phyloP scores from a whole-genome alignment of 768 basidiomycete species.

The Naematelia encephala region DNA sequence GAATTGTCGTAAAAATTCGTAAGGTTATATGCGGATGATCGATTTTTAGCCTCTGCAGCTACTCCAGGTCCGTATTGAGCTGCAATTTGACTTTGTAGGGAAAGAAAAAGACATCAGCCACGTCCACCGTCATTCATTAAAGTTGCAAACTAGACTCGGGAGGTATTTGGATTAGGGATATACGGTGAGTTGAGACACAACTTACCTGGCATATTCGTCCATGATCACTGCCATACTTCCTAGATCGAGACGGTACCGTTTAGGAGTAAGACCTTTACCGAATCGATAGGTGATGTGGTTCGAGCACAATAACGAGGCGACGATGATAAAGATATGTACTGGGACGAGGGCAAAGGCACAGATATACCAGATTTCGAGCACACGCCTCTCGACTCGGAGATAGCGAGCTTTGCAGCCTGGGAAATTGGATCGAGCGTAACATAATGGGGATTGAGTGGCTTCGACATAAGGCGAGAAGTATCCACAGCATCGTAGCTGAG shows the following conservation, averaged over 20 bases:
- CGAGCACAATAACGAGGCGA: constrained; percentile 65
- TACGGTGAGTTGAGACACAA: constrained; percentile 9
- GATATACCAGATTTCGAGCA: constrained; percentile 66
- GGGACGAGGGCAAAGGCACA: constrained; percentile 66
- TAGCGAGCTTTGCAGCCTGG: constrained; percentile 72
- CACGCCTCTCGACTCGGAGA: constrained; percentile 58
- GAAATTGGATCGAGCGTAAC: constrained; percentile 67
- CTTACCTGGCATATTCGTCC: constrained; percentile 75
- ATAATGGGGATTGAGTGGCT: constrained; percentile 69
- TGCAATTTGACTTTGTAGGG: constrained; percentile 61
- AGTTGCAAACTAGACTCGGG: not conserved
- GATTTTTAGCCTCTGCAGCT: constrained; percentile 60
- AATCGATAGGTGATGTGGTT: constrained; percentile 84
- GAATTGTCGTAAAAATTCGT: not conserved
- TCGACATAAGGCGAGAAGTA: constrained; percentile 77
- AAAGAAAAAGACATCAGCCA: not conserved
- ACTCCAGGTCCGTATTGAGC: constrained; percentile 68
- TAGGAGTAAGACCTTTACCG: constrained; percentile 84
- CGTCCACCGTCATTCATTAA: not conserved
- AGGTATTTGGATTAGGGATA: not conserved
- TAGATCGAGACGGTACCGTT: constrained; percentile 71
- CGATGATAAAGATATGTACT: constrained; percentile 63
- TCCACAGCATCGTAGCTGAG: constrained; percentile 71
- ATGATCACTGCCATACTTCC: constrained; percentile 75
- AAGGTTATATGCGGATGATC: constrained; percentile 55